Percentiles rank a stretch among this genome's conserved stretches.
These are phyloP conservation scores for Papiliotrema laurentii DNA, from an alignment of 1,284 basidiomycete genomes.

Conservation along the genomic window DNA sequence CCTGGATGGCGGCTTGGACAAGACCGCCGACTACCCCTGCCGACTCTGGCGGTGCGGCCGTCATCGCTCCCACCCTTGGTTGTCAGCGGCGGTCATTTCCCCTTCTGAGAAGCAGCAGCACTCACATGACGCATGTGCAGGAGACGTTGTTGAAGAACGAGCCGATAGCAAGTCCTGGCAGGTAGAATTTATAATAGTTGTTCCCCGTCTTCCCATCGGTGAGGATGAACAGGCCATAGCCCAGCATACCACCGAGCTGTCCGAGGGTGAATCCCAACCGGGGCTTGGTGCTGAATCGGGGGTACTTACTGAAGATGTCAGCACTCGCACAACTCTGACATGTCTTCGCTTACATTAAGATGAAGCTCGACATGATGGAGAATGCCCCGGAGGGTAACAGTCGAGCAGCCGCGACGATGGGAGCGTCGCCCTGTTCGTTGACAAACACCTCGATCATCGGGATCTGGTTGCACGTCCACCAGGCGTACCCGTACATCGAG, in stretches of 20 bases:
- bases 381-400: constrained; percentile 4
- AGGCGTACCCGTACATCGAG: constrained; percentile 20
- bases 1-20: constrained; percentile 34
- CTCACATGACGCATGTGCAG: constrained; percentile 17
- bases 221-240: constrained; percentile 24
- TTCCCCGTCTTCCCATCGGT: constrained; percentile 9
- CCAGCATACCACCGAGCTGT: constrained; percentile 14
- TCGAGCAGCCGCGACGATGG: constrained; percentile 15
- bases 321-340: neutral
- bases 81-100: constrained; percentile 3
- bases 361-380: constrained; percentile 4
- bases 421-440: constrained; percentile 9
- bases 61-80: constrained; percentile 31
- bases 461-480: constrained; percentile 18
- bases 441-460: constrained; percentile 15
- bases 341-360: constrained; percentile 8
- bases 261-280: constrained; percentile 10
- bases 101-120: neutral
- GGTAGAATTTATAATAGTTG: constrained; percentile 18
- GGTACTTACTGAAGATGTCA: constrained; percentile 3
- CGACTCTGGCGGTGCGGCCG: constrained; percentile 25
- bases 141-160: constrained; percentile 11
- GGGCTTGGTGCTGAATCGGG: constrained; percentile 1
- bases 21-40: constrained; percentile 37
- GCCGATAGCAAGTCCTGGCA: constrained; percentile 18